Evolutionary conservation across 176 grass and related monocot genomes (phyloP), one percentile per base, ranked within the genome.

Genomic region (Echinochloa phyllopogon): DNA sequence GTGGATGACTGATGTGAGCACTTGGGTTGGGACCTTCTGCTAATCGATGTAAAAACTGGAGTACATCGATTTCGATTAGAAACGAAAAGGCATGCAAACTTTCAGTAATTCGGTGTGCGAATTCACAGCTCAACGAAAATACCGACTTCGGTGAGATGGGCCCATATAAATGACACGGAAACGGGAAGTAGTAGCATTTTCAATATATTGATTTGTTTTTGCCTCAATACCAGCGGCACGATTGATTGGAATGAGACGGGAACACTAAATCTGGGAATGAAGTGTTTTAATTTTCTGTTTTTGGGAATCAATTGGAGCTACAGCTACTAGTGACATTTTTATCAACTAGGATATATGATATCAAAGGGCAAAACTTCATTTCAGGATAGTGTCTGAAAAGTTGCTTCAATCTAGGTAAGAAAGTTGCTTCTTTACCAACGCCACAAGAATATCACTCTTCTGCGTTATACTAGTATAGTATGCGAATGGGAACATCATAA

Each of bases 361-460:
- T 51, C 36, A n/a, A 58, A 84, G 8, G 4, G 12, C 36, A 17
- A 2, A 87, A 39, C 8, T 24, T 57, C 40, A n/a, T 42, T 63
- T 56, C 47, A 66, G 42, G 47, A 78, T 44, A 61, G 27, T 61
- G 23, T 69, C 21, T 21, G 20, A 45, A 76, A 88, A 55, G 23
- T 47, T 17, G 58, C 52, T 68, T 24, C 13, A 38, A 51, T 75
- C 40, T 53, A 61, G 6, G 33, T 6, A 42, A 75, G 45, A 74
- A 61, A 20, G 20, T 82, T 81, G 49, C 17, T 82, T 86, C 75
- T 82, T 57, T 62, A 82, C 50, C 72, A 72, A 50, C 45, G 2
- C 24, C 41, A 85, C 10, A 75, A 39, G 17, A 29, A 74, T 23
- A n/a, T 29, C 10, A 25, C 21, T 44, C 14, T 33, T 82, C 61